Percentiles rank a stretch among this genome's conserved stretches.
These are phyloP conservation scores for Chondrus crispus DNA, from an alignment of 23 red algal genomes.

Conservation along the genomic window DNA sequence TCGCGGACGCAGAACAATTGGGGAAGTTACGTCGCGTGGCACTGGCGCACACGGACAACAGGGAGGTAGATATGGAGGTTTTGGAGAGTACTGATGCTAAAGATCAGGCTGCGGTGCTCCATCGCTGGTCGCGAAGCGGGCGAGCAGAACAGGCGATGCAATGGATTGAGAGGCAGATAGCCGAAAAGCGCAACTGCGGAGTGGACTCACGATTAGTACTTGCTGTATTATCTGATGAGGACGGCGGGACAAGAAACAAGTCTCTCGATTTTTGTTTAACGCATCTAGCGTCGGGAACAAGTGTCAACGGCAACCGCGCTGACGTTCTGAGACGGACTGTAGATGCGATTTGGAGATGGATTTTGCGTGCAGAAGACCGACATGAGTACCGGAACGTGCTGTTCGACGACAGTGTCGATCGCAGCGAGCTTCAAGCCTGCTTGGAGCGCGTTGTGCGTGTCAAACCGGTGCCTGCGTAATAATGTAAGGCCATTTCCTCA, in stretches of 20 bases:
- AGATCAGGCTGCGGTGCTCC: constrained; percentile 34
- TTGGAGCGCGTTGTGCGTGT: too few species aligned
- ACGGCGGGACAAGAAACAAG: constrained; percentile 8
- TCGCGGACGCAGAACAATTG: neutral
- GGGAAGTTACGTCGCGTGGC: constrained; percentile 2
- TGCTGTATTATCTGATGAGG: neutral
- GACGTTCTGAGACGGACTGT: constrained; percentile 9
- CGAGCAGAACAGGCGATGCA: neutral
- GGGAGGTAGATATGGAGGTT: neutral
- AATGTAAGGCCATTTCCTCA: too few species aligned
- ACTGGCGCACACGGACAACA: neutral
- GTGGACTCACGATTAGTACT: neutral
- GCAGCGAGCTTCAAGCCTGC: too few species aligned
- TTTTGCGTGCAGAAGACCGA: too few species aligned
- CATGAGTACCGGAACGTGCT: too few species aligned
- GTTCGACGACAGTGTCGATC: too few species aligned
- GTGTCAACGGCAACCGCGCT: constrained; percentile 12
- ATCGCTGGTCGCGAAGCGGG: constrained; percentile 28
- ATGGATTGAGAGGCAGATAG: constrained; percentile 17
- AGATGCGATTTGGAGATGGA: constrained; percentile 33
- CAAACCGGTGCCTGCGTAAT: too few species aligned
- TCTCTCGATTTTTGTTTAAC: constrained; percentile 21
- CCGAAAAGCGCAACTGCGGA: neutral
- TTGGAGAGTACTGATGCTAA: neutral
- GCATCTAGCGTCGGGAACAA: neutral